Conservation (phyloP, 2,329 filamentous ascomycete species). For the Dactylellina parvicollis region DNA sequence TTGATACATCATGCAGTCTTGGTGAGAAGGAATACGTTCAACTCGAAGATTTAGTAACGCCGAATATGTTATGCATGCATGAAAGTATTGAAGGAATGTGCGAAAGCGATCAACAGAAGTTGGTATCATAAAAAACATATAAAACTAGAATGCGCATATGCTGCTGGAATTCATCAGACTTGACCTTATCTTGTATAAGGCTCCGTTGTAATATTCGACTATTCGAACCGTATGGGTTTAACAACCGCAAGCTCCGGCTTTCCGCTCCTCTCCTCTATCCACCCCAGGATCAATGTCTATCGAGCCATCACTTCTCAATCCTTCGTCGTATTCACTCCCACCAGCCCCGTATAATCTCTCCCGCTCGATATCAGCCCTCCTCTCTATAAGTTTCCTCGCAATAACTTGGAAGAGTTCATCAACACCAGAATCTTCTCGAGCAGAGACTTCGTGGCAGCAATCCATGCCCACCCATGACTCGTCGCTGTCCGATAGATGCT, state of each 20-base stretch:
- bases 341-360: conserved; percentile 52
- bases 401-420: conserved; percentile 95
- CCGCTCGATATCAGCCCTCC: conserved; percentile 57
- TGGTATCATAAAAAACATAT: too few relatives aligned
- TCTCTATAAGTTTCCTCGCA: conserved; percentile 83
- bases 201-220: background rate
- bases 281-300: conserved; percentile 27
- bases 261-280: conserved; percentile 19
- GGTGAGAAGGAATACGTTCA: too few relatives aligned
- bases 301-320: conserved; percentile 32
- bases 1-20: too few relatives aligned
- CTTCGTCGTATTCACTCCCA: conserved; percentile 46
- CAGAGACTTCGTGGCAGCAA: conserved; percentile 95
- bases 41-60: too few relatives aligned
- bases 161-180: too few relatives aligned
- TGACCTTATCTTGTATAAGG: background rate
- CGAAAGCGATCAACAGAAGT: too few relatives aligned
- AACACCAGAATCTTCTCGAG: conserved; percentile 72
- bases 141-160: too few relatives aligned
- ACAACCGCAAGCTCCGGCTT: conserved; percentile 34
- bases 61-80: too few relatives aligned
- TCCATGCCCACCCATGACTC: conserved; percentile 78
- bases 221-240: background rate
- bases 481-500: conserved; percentile 63
- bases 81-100: too few relatives aligned